Conservation (phyloP, 768 basidiomycete genomes). For the Lactarius akahatsu region DNA sequence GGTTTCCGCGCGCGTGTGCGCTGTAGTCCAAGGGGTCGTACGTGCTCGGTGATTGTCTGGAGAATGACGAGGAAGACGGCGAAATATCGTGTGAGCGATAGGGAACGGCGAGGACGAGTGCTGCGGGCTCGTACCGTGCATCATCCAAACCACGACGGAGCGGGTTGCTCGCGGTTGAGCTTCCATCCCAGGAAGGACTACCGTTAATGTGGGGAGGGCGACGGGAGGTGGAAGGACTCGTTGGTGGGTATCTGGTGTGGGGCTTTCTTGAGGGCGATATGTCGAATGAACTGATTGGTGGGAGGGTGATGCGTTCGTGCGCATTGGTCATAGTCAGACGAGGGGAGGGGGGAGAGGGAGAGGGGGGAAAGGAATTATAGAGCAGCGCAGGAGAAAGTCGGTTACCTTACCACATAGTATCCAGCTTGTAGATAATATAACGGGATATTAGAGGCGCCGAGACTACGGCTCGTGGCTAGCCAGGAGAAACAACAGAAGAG, state of each 20-base stretch:
- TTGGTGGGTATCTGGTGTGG: background rate
- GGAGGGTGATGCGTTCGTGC: constrained; percentile 24
- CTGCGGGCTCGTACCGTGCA: background rate
- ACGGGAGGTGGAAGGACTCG: constrained; percentile 2
- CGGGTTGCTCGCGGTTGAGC: constrained; percentile 8
- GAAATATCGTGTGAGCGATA: constrained; percentile 2
- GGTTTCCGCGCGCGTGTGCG: constrained; percentile 8
- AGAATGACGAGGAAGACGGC: background rate
- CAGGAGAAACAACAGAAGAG: constrained; percentile 13
- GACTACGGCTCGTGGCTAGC: constrained; percentile 9
- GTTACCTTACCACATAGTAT: constrained; percentile 17
- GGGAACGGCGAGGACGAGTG: background rate
- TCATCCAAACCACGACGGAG: constrained; percentile 11
- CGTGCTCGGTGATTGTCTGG: constrained; percentile 5
- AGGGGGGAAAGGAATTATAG: constrained; percentile 5
- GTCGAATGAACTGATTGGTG: constrained; percentile 25
- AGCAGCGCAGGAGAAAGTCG: constrained; percentile 13
- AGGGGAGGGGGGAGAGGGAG: background rate
- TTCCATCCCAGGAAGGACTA: constrained; percentile 18
- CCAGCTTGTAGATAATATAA: constrained; percentile 23
- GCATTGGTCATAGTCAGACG: constrained; percentile 23
- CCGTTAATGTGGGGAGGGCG: constrained; percentile 10
- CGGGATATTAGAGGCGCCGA: constrained; percentile 19
- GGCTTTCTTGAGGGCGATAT: constrained; percentile 12
- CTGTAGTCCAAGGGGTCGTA: constrained; percentile 12